Base-by-base conservation (phyloP, 2,329 filamentous ascomycete genomes). In the Exophiala dermatitidis region DNA sequence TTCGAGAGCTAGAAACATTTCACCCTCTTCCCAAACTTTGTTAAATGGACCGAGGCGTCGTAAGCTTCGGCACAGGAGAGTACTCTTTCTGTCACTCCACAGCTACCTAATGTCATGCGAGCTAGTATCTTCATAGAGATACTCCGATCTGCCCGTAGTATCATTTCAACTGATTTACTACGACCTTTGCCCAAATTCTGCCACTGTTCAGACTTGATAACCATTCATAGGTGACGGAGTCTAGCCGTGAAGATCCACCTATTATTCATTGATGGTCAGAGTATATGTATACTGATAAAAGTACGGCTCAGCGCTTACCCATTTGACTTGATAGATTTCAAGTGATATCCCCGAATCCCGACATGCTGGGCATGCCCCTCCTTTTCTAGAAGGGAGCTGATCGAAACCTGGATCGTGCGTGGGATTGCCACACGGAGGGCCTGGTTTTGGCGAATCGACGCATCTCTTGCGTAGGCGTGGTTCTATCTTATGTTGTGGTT, bases 401-500 rank as follows among this genome's bases (percentile, higher is more conserved):
- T 38, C 46, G 7, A 48, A 26, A 30, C 29, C 33, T 48, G 36
- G 2, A 12, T 38, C 29, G 34, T 48, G 46, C n/a, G 29, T 37
- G 8, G 32, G 46, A 6, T 28, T 48, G 26, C 8, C 32, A 38
- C 46, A 48, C 29, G 46, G 32, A 48, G 46, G 46, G 3, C 33
- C 34, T 48, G 46, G 46, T 19, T 48, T 37, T 8, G 46, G 32
- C 12, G 32, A 37, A 8, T n/a, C 7, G n/a, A 7, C 19, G 30
- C 46, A 38, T 38, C 33, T 37, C 45, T 36, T 33, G 26, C 45
- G 45, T 34, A 47, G n/a, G 5, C 45, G 45, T 36, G 45, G 36
- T 31, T 47, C 45, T 47, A 47, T 47, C 45, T 47, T 47, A 47
- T 47, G 45, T 47, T 48, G 32, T 38, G 46, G 46, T 29, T 38